These are phyloP conservation scores for Leucoagaricus sp. DNA, from an alignment of 1,284 basidiomycete species.

Conservation along the genomic window DNA sequence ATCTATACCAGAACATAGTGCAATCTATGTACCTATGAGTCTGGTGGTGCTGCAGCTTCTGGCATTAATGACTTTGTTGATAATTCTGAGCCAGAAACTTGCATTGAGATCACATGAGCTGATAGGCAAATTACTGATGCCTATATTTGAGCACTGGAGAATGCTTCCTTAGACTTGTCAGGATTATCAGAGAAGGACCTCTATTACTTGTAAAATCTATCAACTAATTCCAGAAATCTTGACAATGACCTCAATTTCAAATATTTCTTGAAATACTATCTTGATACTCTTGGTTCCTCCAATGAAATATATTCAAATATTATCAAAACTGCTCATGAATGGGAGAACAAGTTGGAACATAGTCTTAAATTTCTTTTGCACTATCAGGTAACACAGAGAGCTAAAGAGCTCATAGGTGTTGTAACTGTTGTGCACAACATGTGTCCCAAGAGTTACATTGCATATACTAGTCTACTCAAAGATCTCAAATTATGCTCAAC, in stretches of 20 bases:
- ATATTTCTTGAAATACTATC: background rate
- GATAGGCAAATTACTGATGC: background rate
- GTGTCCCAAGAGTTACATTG: slow-evolving; percentile 21
- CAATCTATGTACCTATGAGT: too few relatives aligned
- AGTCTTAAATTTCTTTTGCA: background rate
- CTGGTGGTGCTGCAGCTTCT: too few relatives aligned
- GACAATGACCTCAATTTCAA: background rate
- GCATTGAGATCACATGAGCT: background rate
- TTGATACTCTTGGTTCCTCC: background rate
- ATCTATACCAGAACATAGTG: too few relatives aligned
- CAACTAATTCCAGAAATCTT: background rate
- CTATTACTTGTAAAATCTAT: background rate
- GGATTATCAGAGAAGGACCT: background rate
- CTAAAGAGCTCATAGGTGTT: slow-evolving; percentile 15
- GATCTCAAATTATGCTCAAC: slow-evolving; percentile 11
- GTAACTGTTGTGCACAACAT: slow-evolving; percentile 19
- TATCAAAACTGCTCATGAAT: background rate
- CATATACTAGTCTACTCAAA: slow-evolving; percentile 19
- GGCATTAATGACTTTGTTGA: too few relatives aligned
- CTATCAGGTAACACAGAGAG: background rate
- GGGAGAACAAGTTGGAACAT: background rate
- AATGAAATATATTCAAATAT: background rate
- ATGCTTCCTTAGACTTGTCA: background rate
- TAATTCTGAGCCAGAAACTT: background rate
- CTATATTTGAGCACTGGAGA: background rate